Evolutionary conservation across 2,329 filamentous ascomycete species (phyloP).

Genomic region (Colletotrichum sp.): DNA sequence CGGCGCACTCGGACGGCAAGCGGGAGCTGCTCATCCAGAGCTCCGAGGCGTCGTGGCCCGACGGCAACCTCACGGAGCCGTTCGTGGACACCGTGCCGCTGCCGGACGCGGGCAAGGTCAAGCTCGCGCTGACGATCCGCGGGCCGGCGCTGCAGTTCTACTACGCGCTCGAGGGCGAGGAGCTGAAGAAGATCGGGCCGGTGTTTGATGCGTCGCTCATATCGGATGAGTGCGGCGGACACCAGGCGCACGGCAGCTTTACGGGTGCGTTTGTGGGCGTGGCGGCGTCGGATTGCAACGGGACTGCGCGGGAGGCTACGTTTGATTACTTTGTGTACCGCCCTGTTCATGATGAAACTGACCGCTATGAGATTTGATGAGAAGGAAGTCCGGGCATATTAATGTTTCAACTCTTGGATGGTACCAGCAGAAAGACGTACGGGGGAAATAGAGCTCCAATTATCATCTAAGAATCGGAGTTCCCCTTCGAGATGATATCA

Average conservation of each 20-base stretch:
- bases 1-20: conserved; percentile 58
- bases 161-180: conserved; percentile 53
- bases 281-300: conserved; percentile 61
- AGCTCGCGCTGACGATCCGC: conserved; percentile 55
- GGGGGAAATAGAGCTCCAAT: not conserved
- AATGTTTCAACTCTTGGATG: not conserved
- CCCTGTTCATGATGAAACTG: conserved; percentile 50
- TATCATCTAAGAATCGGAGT: not conserved
- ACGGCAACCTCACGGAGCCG: conserved; percentile 50
- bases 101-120: conserved; percentile 60
- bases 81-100: conserved; percentile 50
- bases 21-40: conserved; percentile 62
- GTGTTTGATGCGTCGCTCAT: conserved; percentile 64
- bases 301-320: conserved; percentile 46
- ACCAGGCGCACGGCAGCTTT: conserved; percentile 66
- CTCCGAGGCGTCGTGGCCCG: conserved; percentile 62
- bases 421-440: not conserved
- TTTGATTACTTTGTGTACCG: conserved; percentile 60
- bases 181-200: conserved; percentile 55
- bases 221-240: conserved; percentile 68
- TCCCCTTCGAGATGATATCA: not conserved
- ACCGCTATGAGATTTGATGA: conserved; percentile 48
- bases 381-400: not conserved
- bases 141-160: conserved; percentile 60
- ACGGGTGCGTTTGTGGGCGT: conserved; percentile 66